Evolutionary conservation across 495 filamentous ascomycete genomes (phyloP), one percentile per base, ranked within the genome.

Genomic region (Cudoniella acicularis): DNA sequence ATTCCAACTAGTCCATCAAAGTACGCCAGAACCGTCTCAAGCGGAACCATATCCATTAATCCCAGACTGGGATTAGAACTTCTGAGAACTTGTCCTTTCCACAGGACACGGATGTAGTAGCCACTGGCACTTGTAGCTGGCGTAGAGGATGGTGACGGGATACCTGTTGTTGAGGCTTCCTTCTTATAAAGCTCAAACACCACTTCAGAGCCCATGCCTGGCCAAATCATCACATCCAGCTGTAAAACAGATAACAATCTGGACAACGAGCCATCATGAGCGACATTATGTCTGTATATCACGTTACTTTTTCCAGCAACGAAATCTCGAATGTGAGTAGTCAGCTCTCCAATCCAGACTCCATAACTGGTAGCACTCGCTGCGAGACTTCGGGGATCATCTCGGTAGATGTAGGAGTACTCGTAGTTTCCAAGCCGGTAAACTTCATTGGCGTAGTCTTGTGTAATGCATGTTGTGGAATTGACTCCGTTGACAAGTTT

Each of bases 381-480:
- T 6, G 70, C 73, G 0, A 90, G 79, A n/a, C 83, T 83, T 20
- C 68, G 52, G 1, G 75, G 69, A 17, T 77, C 72, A 58, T 83
- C 83, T 54, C 87, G 83, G 70, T 86, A 88, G 53, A 87, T 76
- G 65, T 83, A 83, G 45, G 76, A 79, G 72, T 90, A 89, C 69
- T 89, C 87, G 71, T 83, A 89, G 42, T 88, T 75, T 3, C 85
- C 87, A 16, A 88, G 68, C 4, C 87, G 78, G 71, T 87, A 89
- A 13, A 87, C 87, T 26, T 75, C 66, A 57, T 88, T 72, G 1
- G 83, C 83, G 30, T 77, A 68, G 0, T 69, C 65, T 60, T 78
- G 77, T 13, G 80, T 80, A 11, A 89, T 69, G 69, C 87, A 90
- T 11, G 70, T 72, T 4, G 65, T 72, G 6, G 72, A 64, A 54